Conservation (phyloP, 2,329 filamentous ascomycete genomes). For the Ophiocordyceps camponoti-leonardi region DNA sequence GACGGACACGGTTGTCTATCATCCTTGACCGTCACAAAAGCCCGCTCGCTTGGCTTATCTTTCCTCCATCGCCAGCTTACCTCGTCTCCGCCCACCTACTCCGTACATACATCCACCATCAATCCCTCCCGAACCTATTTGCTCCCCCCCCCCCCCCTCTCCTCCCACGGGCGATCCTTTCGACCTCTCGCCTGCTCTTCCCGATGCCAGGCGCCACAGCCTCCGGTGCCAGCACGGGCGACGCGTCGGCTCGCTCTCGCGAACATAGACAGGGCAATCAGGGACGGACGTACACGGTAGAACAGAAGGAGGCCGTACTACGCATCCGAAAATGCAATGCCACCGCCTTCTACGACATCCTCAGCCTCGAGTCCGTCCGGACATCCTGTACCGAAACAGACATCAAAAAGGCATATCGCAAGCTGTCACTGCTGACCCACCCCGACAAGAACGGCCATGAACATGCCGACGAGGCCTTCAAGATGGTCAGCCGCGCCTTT, state of each 20-base stretch:
- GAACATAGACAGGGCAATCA: conserved; percentile 64
- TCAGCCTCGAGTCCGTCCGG: conserved; percentile 51
- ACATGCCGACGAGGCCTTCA: conserved; percentile 93
- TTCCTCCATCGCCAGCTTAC: background rate
- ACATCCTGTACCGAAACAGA: conserved; percentile 58
- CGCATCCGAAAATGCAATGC: conserved; percentile 70
- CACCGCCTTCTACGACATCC: conserved; percentile 91
- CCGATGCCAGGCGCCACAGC: conserved; percentile 28
- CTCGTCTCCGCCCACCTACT: background rate
- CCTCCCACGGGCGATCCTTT: background rate
- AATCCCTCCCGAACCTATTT: background rate
- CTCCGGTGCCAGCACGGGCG: conserved; percentile 34
- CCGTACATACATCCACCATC: background rate
- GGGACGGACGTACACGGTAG: conserved; percentile 63
- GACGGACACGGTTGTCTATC: background rate
- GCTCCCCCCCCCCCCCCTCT: background rate
- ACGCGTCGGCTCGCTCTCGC: conserved; percentile 27
- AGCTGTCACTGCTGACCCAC: conserved; percentile 84
- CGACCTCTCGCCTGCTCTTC: background rate
- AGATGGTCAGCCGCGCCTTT: conserved; percentile 91
- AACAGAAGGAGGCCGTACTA: conserved; percentile 83
- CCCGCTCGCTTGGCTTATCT: background rate
- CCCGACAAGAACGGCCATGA: conserved; percentile 98
- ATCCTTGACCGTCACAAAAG: background rate
- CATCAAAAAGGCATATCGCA: conserved; percentile 96